phyloP scores from a whole-genome alignment of 108 stramenopile species.

The Seminavis robusta region DNA sequence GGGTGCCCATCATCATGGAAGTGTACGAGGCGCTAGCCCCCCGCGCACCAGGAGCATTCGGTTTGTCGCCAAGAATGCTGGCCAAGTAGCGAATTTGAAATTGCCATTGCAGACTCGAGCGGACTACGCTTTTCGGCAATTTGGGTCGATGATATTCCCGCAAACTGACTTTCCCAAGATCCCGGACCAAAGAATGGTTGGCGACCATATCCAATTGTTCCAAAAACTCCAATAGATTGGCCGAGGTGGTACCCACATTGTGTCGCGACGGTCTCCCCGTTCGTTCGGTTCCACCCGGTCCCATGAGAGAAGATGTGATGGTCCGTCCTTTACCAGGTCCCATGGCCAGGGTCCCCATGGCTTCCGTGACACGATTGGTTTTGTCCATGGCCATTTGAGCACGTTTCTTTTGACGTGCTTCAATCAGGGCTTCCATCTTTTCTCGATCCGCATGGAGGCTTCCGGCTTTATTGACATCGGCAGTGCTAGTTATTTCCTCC shows the following conservation, averaged over 20 bases:
- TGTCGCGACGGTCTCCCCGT: conserved; percentile 72
- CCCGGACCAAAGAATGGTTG: conserved; percentile 62
- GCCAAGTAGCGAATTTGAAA: conserved; percentile 61
- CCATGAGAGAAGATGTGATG: conserved; percentile 85
- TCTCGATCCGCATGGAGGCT: conserved; percentile 54
- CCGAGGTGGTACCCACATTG: conserved; percentile 36
- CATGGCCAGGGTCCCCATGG: conserved; percentile 62
- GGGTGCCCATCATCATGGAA: conserved; percentile 63
- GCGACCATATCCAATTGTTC: conserved; percentile 85
- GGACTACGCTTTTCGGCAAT: conserved; percentile 56
- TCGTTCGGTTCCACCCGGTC: conserved; percentile 86
- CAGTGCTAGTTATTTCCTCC: conserved; percentile 33
- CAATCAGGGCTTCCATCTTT: conserved; percentile 60
- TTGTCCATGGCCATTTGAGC: conserved; percentile 85
- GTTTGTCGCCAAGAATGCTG: conserved; percentile 13
- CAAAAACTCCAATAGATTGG: conserved; percentile 77
- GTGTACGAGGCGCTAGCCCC: conserved; percentile 45
- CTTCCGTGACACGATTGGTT: conserved; percentile 78
- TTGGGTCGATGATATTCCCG: conserved; percentile 84
- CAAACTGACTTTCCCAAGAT: conserved; percentile 54
- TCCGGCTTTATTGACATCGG: conserved; percentile 41
- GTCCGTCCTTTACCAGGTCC: conserved; percentile 77
- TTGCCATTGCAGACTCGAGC: conserved; percentile 70
- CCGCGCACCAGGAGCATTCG: conserved; percentile 19
- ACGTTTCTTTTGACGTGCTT: conserved; percentile 68